phyloP scores from a whole-genome alignment of 2,329 filamentous ascomycete genomes.

The Pyricularia pennisetigena region DNA sequence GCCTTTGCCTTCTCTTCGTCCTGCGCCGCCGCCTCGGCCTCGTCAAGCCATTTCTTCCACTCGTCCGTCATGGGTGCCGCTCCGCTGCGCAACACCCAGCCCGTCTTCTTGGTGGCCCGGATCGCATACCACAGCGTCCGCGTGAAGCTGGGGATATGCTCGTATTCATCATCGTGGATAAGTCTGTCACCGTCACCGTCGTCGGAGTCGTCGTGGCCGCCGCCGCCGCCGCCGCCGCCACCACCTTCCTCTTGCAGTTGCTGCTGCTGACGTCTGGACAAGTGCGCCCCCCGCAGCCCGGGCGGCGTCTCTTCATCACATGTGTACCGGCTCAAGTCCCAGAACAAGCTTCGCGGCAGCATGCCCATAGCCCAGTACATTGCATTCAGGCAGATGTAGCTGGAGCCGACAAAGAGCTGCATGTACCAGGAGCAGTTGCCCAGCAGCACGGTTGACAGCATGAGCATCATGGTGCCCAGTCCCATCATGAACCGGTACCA shows the following conservation, averaged over 20 bases:
- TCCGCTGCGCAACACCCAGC: constrained; percentile 42
- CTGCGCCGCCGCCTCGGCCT: constrained; percentile 32
- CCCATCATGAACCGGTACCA: constrained; percentile 45
- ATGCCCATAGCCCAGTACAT: constrained; percentile 48
- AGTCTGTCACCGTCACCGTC: constrained; percentile 8
- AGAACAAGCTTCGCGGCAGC: constrained; percentile 37
- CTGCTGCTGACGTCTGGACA: background rate
- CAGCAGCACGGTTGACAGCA: constrained; percentile 50
- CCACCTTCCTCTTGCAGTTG: background rate
- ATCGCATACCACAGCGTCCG: constrained; percentile 50
- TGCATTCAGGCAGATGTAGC: constrained; percentile 50
- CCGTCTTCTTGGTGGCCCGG: constrained; percentile 37
- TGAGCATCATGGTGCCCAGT: constrained; percentile 47
- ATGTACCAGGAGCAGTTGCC: constrained; percentile 53
- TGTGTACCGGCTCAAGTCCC: constrained; percentile 46
- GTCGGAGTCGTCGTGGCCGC: too few relatives aligned
- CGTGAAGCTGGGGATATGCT: constrained; percentile 39
- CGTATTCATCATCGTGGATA: constrained; percentile 16
- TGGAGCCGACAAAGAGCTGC: constrained; percentile 46
- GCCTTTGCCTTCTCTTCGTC: constrained; percentile 11
- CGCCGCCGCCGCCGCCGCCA: constrained; percentile 8
- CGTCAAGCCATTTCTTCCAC: constrained; percentile 44
- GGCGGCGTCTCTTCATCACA: constrained; percentile 28
- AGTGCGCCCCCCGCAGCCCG: constrained; percentile 26
- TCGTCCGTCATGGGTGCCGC: constrained; percentile 40